A percentile compares a stretch with the other conserved stretches of the same genome.
These are phyloP conservation scores for Yamadazyma atlantica DNA, from an alignment of 1,139 yeast species.

Conservation along the genomic window DNA sequence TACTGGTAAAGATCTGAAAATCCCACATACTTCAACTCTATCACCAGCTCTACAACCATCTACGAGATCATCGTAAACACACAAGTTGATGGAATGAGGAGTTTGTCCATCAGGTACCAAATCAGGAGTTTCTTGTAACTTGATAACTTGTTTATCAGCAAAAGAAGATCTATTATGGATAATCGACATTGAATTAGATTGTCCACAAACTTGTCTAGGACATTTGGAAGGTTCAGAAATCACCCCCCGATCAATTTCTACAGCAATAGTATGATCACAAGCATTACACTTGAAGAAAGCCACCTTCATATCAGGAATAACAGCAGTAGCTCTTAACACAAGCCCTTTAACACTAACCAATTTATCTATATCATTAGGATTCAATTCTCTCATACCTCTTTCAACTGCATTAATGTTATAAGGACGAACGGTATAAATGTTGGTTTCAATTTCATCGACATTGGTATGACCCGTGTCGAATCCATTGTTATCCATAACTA, in stretches of 20 bases:
- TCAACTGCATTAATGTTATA: constrained; percentile 64
- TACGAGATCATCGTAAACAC: constrained; percentile 94
- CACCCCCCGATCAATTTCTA: constrained; percentile 91
- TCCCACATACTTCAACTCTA: constrained; percentile 91
- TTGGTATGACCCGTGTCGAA: constrained; percentile 25
- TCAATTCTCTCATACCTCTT: constrained; percentile 89
- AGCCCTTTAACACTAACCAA: constrained; percentile 89
- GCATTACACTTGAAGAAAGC: constrained; percentile 96
- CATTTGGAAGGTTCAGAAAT: constrained; percentile 92
- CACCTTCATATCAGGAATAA: constrained; percentile 96
- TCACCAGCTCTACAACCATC: constrained; percentile 97
- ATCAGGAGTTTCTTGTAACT: constrained; percentile 96
- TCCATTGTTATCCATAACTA: constrained; percentile 60
- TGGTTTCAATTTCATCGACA: constrained; percentile 72
- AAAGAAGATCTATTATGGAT: constrained; percentile 90
- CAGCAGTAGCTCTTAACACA: constrained; percentile 83
- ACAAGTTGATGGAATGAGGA: constrained; percentile 91
- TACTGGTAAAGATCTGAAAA: constrained; percentile 90
- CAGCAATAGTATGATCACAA: constrained; percentile 90
- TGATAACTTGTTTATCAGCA: constrained; percentile 92
- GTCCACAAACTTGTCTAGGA: constrained; percentile 86
- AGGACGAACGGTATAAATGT: constrained; percentile 85
- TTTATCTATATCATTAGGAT: constrained; percentile 94
- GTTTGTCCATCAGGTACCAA: constrained; percentile 99
- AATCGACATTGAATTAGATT: constrained; percentile 82